Conservation (phyloP, 768 basidiomycete genomes). For the Podaxis sp. region DNA sequence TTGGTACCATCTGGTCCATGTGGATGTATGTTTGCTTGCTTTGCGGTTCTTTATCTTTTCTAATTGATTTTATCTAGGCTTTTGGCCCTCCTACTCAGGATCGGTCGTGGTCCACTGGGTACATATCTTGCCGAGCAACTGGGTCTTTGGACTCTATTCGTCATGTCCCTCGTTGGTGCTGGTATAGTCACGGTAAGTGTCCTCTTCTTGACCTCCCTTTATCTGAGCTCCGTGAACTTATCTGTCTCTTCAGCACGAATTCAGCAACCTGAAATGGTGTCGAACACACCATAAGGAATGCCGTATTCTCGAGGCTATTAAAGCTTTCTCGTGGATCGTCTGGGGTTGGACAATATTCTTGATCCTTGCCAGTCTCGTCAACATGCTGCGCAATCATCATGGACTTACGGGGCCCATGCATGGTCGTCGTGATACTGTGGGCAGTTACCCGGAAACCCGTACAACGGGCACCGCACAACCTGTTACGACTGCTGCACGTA, state of each 20-base stretch:
- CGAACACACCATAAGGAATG: conserved; percentile 44
- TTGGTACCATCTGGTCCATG: conserved; percentile 52
- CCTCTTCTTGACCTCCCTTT: neutral
- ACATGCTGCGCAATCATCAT: conserved; percentile 20
- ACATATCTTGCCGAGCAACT: conserved; percentile 45
- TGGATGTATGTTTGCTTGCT: conserved; percentile 44
- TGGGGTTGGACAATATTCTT: conserved; percentile 54
- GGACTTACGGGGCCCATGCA: conserved; percentile 21
- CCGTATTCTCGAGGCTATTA: conserved; percentile 59
- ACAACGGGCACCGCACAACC: neutral
- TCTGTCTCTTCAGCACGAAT: conserved; percentile 38
- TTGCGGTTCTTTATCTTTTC: neutral
- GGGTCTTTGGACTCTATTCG: conserved; percentile 52
- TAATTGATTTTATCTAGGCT: conserved; percentile 35
- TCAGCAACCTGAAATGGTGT: conserved; percentile 60
- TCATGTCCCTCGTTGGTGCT: conserved; percentile 66
- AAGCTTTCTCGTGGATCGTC: conserved; percentile 69
- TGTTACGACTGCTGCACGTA: neutral
- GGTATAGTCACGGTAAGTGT: conserved; percentile 57
- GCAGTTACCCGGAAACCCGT: conserved; percentile 23
- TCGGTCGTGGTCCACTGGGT: conserved; percentile 30
- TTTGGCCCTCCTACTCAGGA: conserved; percentile 24
- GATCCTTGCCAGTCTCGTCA: conserved; percentile 38
- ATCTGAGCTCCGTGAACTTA: neutral
- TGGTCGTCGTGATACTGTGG: conserved; percentile 13